phyloP scores from a whole-genome alignment of 1,139 yeast species.

The Pneumocystis wakefieldiae region DNA sequence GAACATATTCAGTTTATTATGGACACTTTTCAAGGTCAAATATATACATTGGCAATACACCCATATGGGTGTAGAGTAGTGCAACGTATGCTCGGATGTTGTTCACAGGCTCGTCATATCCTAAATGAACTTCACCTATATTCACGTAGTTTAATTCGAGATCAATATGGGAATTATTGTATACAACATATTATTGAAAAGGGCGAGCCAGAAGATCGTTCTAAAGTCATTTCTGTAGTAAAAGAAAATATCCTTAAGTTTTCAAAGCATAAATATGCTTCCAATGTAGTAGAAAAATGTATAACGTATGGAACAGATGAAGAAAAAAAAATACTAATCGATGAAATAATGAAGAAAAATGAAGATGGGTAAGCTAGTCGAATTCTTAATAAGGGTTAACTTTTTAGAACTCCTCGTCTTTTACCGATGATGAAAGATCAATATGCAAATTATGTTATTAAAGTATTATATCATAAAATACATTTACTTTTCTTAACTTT shows the following conservation, averaged over 20 bases:
- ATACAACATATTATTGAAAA: slow-evolving; percentile 87
- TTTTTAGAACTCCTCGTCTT: slow-evolving; percentile 10
- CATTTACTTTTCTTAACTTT: background rate
- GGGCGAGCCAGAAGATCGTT: slow-evolving; percentile 44
- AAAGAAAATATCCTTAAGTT: slow-evolving; percentile 54
- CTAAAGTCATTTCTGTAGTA: slow-evolving; percentile 36
- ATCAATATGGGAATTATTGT: slow-evolving; percentile 94
- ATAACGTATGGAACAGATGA: slow-evolving; percentile 52
- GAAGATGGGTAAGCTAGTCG: slow-evolving; percentile 12
- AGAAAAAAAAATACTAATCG: slow-evolving; percentile 50
- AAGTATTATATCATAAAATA: background rate
- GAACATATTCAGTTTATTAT: slow-evolving; percentile 55
- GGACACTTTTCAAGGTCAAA: slow-evolving; percentile 59
- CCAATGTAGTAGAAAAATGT: slow-evolving; percentile 92
- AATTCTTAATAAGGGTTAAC: background rate
- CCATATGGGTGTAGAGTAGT: slow-evolving; percentile 96
- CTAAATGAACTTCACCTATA: slow-evolving; percentile 58
- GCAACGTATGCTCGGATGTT: slow-evolving; percentile 75
- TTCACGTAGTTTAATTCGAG: slow-evolving; percentile 69
- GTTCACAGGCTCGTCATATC: slow-evolving; percentile 45
- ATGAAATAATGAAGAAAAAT: slow-evolving; percentile 35
- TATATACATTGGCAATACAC: slow-evolving; percentile 80
- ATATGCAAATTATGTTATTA: slow-evolving; percentile 85
- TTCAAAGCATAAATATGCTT: slow-evolving; percentile 91
- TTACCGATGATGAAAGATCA: slow-evolving; percentile 83